Base-by-base conservation (phyloP, 73 alveolate species). In the Paramecium biaurelia region DNA sequence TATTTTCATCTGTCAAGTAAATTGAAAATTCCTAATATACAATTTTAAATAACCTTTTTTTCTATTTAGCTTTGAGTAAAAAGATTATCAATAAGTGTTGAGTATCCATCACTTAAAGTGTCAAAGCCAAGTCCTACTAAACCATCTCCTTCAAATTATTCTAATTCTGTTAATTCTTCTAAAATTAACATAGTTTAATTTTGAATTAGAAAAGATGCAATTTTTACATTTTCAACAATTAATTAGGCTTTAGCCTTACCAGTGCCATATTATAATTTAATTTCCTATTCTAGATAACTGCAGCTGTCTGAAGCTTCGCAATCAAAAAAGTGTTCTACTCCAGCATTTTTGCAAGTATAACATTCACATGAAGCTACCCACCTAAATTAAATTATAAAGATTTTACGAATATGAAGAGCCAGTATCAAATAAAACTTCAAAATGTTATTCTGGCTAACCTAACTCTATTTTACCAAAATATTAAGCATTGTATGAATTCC, bases 391-490 rank as follows among this genome's bases (percentile, higher is more conserved):
- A 79, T 9, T 12, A n/a, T 30, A 79, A 12, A 1, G 28, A 11
- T 38, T n/a, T 11, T 79, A 79, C 90, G 74, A 43, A 95, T 97
- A 96, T 85, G 98, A 95, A 30, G 98, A 95, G 43, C 99, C 99
- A 41, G 99, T 97, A 90, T 97, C 99, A 58, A 97, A 97, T 38
- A 97, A 93, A 76, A 96, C 97, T 28, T 92, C 92, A 96, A 97
- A 95, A n/a, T 85, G 35, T 70, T 97, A 95, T 20, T 93, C 93
- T 28, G 97, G 97, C 35, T 96, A 94, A n/a, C 99, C 99, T 30
- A 97, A 72, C 28, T 56, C 56, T 28, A 97, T 95, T 20, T 68
- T 92, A 35, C 96, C 98, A 86, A 95, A 74, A 94, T 97, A 97
- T 89, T 95, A 94, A 93, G 99, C 97, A 92, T 97, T 79, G 49